Conservation (phyloP, 257 asterid genomes). For the Scutellaria minor region DNA sequence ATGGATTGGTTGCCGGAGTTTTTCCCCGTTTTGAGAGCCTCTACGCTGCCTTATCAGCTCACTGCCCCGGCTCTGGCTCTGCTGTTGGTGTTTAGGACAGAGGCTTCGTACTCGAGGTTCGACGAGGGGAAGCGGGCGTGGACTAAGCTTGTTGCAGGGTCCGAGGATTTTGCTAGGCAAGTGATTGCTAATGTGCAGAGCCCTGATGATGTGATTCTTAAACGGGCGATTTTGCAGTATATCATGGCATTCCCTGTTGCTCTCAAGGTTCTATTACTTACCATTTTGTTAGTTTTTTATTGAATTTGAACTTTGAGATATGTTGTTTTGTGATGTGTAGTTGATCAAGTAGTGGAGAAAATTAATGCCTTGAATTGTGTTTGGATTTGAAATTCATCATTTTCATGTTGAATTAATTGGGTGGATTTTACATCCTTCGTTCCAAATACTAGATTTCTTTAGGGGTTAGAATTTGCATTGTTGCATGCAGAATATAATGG, state of each 20-base stretch:
- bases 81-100: slow-evolving; percentile 87
- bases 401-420: not conserved
- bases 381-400: too few relatives aligned
- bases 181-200: slow-evolving; percentile 64
- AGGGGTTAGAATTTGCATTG: not conserved
- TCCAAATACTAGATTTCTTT: too few relatives aligned
- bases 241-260: slow-evolving; percentile 90
- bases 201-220: slow-evolving; percentile 55
- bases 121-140: slow-evolving; percentile 87
- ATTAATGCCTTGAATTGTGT: too few relatives aligned
- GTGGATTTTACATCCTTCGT: too few relatives aligned
- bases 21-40: slow-evolving; percentile 73
- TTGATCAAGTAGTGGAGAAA: slow-evolving; percentile 14
- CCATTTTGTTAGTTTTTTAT: not conserved
- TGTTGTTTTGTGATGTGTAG: not conserved
- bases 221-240: slow-evolving; percentile 74
- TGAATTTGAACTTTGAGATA: not conserved
- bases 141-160: slow-evolving; percentile 71
- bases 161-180: slow-evolving; percentile 81
- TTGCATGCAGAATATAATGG: not conserved
- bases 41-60: slow-evolving; percentile 89
- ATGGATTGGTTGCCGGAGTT: slow-evolving; percentile 75
- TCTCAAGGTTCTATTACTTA: slow-evolving; percentile 60
- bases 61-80: slow-evolving; percentile 97
- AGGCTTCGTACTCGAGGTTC: slow-evolving; percentile 92